Evolutionary conservation across 768 basidiomycete genomes (phyloP).

Genomic region (Tricholomella constricta): DNA sequence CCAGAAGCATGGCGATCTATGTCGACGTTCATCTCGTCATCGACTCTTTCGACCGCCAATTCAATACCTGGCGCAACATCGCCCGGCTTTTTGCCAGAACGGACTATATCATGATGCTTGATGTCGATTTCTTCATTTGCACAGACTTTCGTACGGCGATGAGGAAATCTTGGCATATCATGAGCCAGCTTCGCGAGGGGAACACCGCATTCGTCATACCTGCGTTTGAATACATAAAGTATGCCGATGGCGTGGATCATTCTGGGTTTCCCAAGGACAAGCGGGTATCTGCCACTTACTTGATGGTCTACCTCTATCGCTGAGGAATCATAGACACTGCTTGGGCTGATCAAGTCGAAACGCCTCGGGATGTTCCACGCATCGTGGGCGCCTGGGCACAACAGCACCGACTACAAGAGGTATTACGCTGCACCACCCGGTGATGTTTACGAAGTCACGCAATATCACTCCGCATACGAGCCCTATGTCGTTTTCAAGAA

Average conservation of each 20-base stretch:
- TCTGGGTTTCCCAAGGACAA: slow-evolving; percentile 68
- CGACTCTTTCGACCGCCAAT: slow-evolving; percentile 78
- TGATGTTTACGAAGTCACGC: slow-evolving; percentile 72
- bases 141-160: slow-evolving; percentile 74
- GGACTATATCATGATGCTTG: slow-evolving; percentile 87
- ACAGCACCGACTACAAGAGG: slow-evolving; percentile 73
- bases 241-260: slow-evolving; percentile 62
- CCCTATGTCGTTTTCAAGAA: slow-evolving; percentile 86
- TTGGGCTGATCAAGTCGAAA: slow-evolving; percentile 55
- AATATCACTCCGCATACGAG: slow-evolving; percentile 84
- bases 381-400: slow-evolving; percentile 78
- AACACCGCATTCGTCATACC: slow-evolving; percentile 77
- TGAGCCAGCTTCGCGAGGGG: slow-evolving; percentile 57
- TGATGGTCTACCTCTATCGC: not conserved
- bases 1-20: slow-evolving; percentile 61
- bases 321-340: slow-evolving; percentile 43
- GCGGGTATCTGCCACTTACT: slow-evolving; percentile 40
- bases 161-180: slow-evolving; percentile 40
- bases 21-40: slow-evolving; percentile 89
- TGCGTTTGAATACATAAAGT: slow-evolving; percentile 78
- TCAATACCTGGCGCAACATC: slow-evolving; percentile 89
- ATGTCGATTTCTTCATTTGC: slow-evolving; percentile 85
- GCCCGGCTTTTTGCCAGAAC: slow-evolving; percentile 85
- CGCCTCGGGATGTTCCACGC: slow-evolving; percentile 78
- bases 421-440: slow-evolving; percentile 65